Evolutionary conservation across 495 filamentous ascomycete genomes (phyloP).

Genomic region (Trypethelium eluteriae): DNA sequence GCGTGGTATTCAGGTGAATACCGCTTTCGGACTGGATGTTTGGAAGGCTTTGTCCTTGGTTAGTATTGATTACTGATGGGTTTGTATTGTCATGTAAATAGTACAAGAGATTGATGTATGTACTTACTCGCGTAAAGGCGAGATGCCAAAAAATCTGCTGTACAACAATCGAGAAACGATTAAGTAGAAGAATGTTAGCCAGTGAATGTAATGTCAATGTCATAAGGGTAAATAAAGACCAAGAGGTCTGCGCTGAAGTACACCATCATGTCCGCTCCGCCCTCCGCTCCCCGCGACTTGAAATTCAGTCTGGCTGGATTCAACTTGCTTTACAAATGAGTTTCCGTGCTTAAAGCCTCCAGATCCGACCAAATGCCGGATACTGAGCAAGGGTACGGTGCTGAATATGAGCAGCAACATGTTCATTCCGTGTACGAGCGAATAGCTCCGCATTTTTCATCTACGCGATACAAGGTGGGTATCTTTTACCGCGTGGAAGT

Average conservation of each 20-base stretch:
- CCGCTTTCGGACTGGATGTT: neutral
- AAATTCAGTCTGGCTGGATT: neutral
- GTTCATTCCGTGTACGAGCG: slow-evolving; percentile 92
- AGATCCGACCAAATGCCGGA: neutral
- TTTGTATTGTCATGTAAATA: neutral
- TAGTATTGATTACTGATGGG: neutral
- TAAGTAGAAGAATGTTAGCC: neutral
- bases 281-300: neutral
- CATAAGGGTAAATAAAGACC: no score
- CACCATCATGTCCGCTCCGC: neutral
- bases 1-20: slow-evolving; percentile 1
- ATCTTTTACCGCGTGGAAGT: slow-evolving; percentile 9
- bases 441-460: slow-evolving; percentile 90
- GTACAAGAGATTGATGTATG: neutral
- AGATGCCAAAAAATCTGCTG: neutral
- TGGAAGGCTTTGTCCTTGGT: neutral
- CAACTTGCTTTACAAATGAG: neutral
- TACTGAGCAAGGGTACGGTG: neutral
- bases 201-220: no score
- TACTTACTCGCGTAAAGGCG: neutral
- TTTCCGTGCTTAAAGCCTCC: neutral
- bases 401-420: slow-evolving; percentile 67
- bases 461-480: slow-evolving; percentile 81
- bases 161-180: no score
- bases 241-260: no score